phyloP scores from a whole-genome alignment of 768 basidiomycete species.

The Panellus pusillus region DNA sequence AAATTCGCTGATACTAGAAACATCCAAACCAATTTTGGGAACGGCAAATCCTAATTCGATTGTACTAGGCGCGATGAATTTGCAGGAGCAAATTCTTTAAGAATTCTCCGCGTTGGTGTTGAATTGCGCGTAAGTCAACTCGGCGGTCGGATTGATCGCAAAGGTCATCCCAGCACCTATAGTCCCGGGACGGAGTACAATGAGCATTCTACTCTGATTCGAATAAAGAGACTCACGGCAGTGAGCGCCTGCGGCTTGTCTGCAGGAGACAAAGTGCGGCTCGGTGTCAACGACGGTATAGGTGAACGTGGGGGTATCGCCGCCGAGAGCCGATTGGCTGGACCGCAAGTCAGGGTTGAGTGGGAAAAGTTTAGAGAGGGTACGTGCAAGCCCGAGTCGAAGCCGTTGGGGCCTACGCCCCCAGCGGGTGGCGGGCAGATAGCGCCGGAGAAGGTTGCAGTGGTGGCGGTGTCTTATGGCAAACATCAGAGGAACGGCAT shows the following conservation, averaged over 20 bases:
- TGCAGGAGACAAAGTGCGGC: too few relatives aligned
- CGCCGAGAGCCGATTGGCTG: too few relatives aligned
- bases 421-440: conserved; percentile 25
- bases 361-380: too few relatives aligned
- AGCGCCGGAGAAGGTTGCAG: conserved; percentile 16
- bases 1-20: too few relatives aligned
- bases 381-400: conserved; percentile 24
- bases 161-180: conserved; percentile 23
- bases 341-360: too few relatives aligned
- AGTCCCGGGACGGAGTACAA: not conserved
- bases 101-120: conserved; percentile 12
- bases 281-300: too few relatives aligned
- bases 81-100: not conserved
- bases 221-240: conserved; percentile 7
- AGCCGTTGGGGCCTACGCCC: conserved; percentile 17
- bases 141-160: conserved; percentile 18
- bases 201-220: not conserved
- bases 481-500: not conserved
- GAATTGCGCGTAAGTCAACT: conserved; percentile 14
- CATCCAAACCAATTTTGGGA: too few relatives aligned
- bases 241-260: conserved; percentile 18
- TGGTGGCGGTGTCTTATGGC: conserved; percentile 17
- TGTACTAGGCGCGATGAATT: too few relatives aligned
- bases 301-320: too few relatives aligned
- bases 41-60: too few relatives aligned